phyloP scores from a whole-genome alignment of 2,329 filamentous ascomycete species.

The Phaeosphaeriaceae sp. region DNA sequence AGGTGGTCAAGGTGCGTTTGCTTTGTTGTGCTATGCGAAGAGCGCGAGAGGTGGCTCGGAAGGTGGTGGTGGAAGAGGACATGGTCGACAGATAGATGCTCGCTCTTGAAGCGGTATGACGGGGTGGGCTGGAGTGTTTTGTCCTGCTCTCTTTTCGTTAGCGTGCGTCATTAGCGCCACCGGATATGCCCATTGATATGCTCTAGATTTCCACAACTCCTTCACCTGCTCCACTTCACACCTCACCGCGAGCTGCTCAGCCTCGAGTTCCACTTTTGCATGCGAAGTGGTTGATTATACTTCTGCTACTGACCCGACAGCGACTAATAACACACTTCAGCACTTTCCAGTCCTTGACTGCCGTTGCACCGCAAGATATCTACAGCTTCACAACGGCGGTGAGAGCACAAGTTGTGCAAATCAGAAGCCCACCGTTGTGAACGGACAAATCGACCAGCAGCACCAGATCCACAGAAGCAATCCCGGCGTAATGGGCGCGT shows the following conservation, averaged over 20 bases:
- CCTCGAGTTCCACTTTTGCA: not conserved
- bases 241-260: not conserved
- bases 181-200: not conserved
- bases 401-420: not conserved
- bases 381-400: not conserved
- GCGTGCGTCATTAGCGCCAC: conserved; percentile 19
- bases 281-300: not conserved
- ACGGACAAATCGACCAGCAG: not conserved
- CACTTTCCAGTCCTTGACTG: conserved; percentile 1
- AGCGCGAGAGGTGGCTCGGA: conserved; percentile 12
- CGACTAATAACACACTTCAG: not conserved
- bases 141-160: conserved; percentile 31
- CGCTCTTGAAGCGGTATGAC: conserved; percentile 27
- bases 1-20: conserved; percentile 34
- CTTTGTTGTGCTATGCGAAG: conserved; percentile 9
- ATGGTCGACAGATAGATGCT: conserved; percentile 31
- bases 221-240: conserved; percentile 2
- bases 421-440: not conserved
- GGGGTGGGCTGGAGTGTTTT: conserved; percentile 26
- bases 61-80: conserved; percentile 29
- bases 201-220: not conserved
- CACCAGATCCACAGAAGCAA: not conserved
- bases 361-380: not conserved
- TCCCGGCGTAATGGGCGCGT: conserved; percentile 14
- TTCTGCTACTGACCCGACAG: conserved; percentile 6